A percentile compares a stretch with the other conserved stretches of the same genome.
phyloP scores from a whole-genome alignment of 257 asterid species.

The Misopates orontium region DNA sequence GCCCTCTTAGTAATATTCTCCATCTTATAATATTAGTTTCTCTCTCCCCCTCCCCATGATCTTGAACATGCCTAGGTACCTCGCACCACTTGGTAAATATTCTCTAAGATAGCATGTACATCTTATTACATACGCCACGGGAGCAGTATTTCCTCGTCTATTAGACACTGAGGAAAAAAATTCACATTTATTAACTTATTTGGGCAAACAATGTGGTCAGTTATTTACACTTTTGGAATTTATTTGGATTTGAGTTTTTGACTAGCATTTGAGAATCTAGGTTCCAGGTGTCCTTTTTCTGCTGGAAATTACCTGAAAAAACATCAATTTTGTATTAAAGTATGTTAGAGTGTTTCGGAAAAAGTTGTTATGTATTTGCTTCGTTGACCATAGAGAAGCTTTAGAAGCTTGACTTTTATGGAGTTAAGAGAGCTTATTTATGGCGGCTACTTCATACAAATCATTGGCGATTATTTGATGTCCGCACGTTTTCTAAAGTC shows the following conservation, averaged over 20 bases:
- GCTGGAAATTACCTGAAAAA: neutral
- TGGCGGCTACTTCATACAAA: neutral
- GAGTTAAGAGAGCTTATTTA: constrained; percentile 10
- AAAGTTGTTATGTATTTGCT: neutral
- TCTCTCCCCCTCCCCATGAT: constrained; percentile 1
- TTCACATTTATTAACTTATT: neutral
- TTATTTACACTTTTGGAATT: constrained; percentile 10
- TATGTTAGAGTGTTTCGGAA: neutral
- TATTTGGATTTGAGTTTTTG: neutral
- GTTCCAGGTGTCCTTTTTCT: neutral
- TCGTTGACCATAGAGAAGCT: constrained; percentile 5
- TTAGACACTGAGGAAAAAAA: neutral
- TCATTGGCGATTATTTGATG: neutral
- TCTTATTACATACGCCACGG: neutral
- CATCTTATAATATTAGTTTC: constrained; percentile 39
- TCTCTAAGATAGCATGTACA: neutral
- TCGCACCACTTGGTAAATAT: neutral
- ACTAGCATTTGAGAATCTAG: constrained; percentile 20
- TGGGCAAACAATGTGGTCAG: constrained; percentile 3
- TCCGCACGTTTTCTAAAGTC: too few relatives aligned
- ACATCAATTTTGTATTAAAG: neutral
- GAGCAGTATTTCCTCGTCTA: constrained; percentile 2
- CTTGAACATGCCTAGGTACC: neutral
- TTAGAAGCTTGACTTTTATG: constrained; percentile 1
- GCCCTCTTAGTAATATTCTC: constrained; percentile 62